Percentiles rank a stretch among this genome's conserved stretches.
These are phyloP conservation scores for Prunus kanzakura DNA, from an alignment of 306 rosid genomes.

Conservation along the genomic window DNA sequence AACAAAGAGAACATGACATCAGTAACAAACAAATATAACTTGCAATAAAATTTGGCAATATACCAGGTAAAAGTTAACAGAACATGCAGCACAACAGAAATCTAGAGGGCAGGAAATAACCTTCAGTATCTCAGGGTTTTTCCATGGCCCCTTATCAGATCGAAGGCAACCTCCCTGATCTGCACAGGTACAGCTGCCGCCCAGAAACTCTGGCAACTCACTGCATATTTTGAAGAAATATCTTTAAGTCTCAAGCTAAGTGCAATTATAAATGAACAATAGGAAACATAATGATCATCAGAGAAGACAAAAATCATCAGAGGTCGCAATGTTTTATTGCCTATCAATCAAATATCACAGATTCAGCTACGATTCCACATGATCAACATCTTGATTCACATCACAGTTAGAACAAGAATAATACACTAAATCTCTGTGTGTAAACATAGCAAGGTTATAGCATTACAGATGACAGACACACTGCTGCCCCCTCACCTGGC, in stretches of 20 bases:
- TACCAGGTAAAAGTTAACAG: not conserved
- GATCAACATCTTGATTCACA: not conserved
- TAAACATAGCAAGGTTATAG: conserved; percentile 6
- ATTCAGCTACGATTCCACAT: not conserved
- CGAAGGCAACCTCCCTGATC: conserved; percentile 91
- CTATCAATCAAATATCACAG: not conserved
- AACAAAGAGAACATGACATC: conserved; percentile 20
- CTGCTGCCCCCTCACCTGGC: conserved; percentile 57
- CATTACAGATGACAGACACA: not conserved
- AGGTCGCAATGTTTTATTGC: not conserved
- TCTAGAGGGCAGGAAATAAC: conserved; percentile 30
- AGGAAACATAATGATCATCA: not conserved
- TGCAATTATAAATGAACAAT: conserved; percentile 8
- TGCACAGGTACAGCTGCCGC: conserved; percentile 88
- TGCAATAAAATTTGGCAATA: not conserved
- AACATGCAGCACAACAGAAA: conserved; percentile 11
- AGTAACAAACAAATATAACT: conserved; percentile 6
- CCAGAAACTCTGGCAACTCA: conserved; percentile 94
- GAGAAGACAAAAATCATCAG: not conserved
- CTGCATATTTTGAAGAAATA: conserved; percentile 46
- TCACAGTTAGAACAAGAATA: not conserved
- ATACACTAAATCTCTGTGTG: not conserved
- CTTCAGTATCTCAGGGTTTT: conserved; percentile 86
- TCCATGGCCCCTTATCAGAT: conserved; percentile 99
- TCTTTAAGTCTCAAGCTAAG: conserved; percentile 14